Base-by-base conservation (phyloP, 768 basidiomycete species). In the Macrolepiota dolichaula region DNA sequence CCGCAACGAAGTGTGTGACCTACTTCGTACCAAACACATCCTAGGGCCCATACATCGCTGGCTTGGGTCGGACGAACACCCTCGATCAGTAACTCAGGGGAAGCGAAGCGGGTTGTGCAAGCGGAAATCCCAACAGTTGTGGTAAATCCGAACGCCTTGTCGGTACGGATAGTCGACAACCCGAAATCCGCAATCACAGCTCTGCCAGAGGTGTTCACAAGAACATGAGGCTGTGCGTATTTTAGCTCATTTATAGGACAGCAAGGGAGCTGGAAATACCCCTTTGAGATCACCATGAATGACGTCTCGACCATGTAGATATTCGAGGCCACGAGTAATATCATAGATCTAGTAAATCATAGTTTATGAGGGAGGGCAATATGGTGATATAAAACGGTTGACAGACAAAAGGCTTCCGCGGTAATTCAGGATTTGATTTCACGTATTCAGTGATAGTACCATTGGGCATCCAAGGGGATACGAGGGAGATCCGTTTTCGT, bases 201-300 rank as follows among this genome's bases (percentile, higher is more conserved):
- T 38, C 51, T 57, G 12, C 44, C 22, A 6, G 50, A 11, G n/a
- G 52, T 24, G 32, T 40, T 56, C 7, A 66, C 55, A 4, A 66
- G 61, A 13, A 66, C 42, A 32, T 66, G 62, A 9, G 27, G 44
- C 65, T 66, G n/a, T 13, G 29, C 7, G 29, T 32, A 3, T 7
- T 3, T 0, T 24, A 49, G 1, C n/a, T 2, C 19, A 44, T 19
- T 49, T 12, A 49, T 10, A 15, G 12, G 22, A 49, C 25, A 17
- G 24, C 32, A 9, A n/a, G 5, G 35, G 7, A 37, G n/a, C 19
- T 38, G n/a, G 19, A 38, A 38, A 22, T 59, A 66, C 63, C 46
- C 63, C 65, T 56, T 64, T 64, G 19, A 66, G 56, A 37, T 64
- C 61, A 15, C 62, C 62, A 38, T 66, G 62, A 15, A 65, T 47